A percentile compares a stretch with the other conserved stretches of the same genome.
These are phyloP conservation scores for Hymenoscyphus fructigenus DNA, from an alignment of 2,329 filamentous ascomycete genomes.

Conservation along the genomic window DNA sequence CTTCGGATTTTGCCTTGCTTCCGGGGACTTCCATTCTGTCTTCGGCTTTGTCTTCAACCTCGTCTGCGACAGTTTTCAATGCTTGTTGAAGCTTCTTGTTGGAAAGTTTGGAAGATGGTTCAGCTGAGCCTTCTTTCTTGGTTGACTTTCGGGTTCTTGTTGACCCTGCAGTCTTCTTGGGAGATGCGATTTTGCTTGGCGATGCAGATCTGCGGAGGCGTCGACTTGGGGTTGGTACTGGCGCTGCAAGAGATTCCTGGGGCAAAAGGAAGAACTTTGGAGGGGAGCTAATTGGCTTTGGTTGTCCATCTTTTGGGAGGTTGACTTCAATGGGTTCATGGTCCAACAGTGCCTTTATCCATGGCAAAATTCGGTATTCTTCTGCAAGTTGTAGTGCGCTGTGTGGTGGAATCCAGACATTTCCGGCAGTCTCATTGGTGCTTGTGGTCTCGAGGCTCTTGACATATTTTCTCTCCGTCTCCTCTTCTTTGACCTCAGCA, in stretches of 20 bases:
- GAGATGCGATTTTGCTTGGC: slow-evolving; percentile 51
- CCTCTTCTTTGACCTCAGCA: slow-evolving; percentile 69
- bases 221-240: slow-evolving; percentile 42
- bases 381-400: slow-evolving; percentile 78
- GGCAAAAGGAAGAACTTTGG: slow-evolving; percentile 67
- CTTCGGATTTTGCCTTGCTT: slow-evolving; percentile 23
- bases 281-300: slow-evolving; percentile 76
- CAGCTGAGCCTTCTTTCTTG: slow-evolving; percentile 44
- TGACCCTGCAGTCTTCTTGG: slow-evolving; percentile 37
- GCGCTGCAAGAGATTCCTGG: slow-evolving; percentile 39
- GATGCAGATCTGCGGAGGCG: slow-evolving; percentile 57
- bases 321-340: slow-evolving; percentile 69
- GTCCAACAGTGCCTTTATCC: slow-evolving; percentile 92
- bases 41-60: slow-evolving; percentile 7
- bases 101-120: slow-evolving; percentile 47
- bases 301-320: slow-evolving; percentile 44
- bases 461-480: slow-evolving; percentile 76
- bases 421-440: slow-evolving; percentile 89
- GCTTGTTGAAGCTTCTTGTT: slow-evolving; percentile 48
- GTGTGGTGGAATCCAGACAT: slow-evolving; percentile 89
- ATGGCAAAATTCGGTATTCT: slow-evolving; percentile 81
- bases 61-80: slow-evolving; percentile 44
- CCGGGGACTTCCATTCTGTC: slow-evolving; percentile 4
- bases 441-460: slow-evolving; percentile 81
- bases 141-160: slow-evolving; percentile 43